Evolutionary conservation across 306 rosid genomes (phyloP).

Genomic region (Senna siamea): DNA sequence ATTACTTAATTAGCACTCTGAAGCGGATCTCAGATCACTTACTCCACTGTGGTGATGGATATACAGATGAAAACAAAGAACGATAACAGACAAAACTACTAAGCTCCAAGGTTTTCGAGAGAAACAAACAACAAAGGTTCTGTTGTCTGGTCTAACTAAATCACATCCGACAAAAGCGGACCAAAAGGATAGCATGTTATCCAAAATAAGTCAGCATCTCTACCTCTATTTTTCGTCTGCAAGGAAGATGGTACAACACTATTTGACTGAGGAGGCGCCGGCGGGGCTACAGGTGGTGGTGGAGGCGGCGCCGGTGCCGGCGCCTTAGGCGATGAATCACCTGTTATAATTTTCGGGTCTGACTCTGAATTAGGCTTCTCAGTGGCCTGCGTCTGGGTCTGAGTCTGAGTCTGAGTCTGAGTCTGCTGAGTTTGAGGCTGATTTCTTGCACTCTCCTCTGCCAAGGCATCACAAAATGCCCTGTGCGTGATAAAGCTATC

Average conservation of each 20-base stretch:
- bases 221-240: slow-evolving; percentile 68
- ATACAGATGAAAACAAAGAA: slow-evolving; percentile 47
- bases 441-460: slow-evolving; percentile 71
- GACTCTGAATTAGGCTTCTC: slow-evolving; percentile 49
- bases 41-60: slow-evolving; percentile 30
- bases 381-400: slow-evolving; percentile 19
- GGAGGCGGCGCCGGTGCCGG: background rate
- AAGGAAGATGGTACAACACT: slow-evolving; percentile 46
- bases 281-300: slow-evolving; percentile 8
- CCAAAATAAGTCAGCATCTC: slow-evolving; percentile 25
- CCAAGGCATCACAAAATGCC: slow-evolving; percentile 92
- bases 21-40: slow-evolving; percentile 42
- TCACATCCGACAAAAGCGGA: slow-evolving; percentile 52
- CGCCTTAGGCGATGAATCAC: slow-evolving; percentile 41
- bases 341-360: slow-evolving; percentile 43
- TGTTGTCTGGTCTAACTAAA: slow-evolving; percentile 38
- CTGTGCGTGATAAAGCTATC: slow-evolving; percentile 94
- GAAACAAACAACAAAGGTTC: slow-evolving; percentile 25
- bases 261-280: slow-evolving; percentile 50
- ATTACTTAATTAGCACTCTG: slow-evolving; percentile 41
- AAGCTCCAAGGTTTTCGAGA: slow-evolving; percentile 56
- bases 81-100: slow-evolving; percentile 76
- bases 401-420: slow-evolving; percentile 29
- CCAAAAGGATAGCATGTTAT: slow-evolving; percentile 32
- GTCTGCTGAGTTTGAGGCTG: slow-evolving; percentile 39